A percentile compares a stretch with the other conserved stretches of the same genome.
Conservation (phyloP, 2,329 filamentous ascomycete species). For the Verticillium albo-atrum region DNA sequence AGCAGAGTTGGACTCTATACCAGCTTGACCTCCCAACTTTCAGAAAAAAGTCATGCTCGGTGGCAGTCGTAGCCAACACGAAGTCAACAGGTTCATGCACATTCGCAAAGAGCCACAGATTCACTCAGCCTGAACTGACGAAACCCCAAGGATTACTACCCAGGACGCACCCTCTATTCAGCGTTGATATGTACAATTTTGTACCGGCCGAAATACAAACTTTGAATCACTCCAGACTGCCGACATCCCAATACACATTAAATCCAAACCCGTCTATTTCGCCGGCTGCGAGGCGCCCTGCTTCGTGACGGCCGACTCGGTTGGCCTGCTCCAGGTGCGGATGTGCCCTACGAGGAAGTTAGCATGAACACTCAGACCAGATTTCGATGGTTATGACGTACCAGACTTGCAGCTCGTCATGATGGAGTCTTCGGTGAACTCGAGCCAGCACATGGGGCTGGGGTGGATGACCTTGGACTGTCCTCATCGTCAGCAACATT, state of each 20-base stretch:
- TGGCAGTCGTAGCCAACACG: no score
- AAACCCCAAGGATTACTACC: no score
- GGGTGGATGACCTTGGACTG: slow-evolving; percentile 79
- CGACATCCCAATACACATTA: not conserved
- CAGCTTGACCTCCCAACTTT: no score
- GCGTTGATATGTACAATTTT: not conserved
- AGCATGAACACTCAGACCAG: slow-evolving; percentile 8
- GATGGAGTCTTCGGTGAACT: slow-evolving; percentile 91
- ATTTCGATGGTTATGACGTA: slow-evolving; percentile 40
- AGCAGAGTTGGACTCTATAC: no score
- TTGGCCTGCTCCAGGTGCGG: slow-evolving; percentile 67
- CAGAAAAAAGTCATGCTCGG: no score
- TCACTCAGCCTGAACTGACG: no score
- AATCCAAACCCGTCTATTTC: not conserved
- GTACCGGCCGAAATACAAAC: not conserved
- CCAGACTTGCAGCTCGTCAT: slow-evolving; percentile 89
- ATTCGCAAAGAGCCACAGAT: no score
- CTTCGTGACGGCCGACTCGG: slow-evolving; percentile 13
- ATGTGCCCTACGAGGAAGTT: slow-evolving; percentile 58
- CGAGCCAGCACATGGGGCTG: slow-evolving; percentile 84
- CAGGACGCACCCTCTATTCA: not conserved
- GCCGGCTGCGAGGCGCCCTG: slow-evolving; percentile 6
- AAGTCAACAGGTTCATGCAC: no score
- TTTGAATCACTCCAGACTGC: not conserved
- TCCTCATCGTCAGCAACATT: slow-evolving; percentile 7